A percentile compares a stretch with the other conserved stretches of the same genome.
phyloP scores from a whole-genome alignment of 225 moss, liverwort and hornwort genomes.

The Pleurozium schreberi region DNA sequence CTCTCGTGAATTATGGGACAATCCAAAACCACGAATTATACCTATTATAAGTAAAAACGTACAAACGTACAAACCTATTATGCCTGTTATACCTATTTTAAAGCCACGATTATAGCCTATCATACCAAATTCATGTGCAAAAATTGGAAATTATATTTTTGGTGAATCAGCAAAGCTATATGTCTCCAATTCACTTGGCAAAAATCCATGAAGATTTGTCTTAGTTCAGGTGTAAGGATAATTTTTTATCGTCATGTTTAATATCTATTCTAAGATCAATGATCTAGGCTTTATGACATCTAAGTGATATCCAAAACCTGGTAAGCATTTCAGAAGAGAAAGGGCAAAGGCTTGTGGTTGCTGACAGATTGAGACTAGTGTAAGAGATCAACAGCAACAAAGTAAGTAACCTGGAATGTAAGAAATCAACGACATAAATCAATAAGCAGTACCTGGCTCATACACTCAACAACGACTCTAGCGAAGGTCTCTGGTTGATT shows the following conservation, averaged over 20 bases:
- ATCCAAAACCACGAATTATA: neutral
- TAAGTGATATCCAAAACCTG: neutral
- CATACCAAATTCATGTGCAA: neutral
- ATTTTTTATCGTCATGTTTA: neutral
- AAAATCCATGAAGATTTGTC: neutral
- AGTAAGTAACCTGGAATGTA: neutral
- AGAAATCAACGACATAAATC: neutral
- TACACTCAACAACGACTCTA: constrained; percentile 55
- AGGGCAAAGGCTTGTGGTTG: neutral
- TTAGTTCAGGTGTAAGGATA: neutral
- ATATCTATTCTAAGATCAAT: neutral
- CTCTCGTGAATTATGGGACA: neutral
- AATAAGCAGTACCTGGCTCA: constrained; percentile 52
- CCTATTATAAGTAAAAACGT: too few species aligned
- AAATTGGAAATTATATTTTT: neutral
- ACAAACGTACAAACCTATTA: neutral
- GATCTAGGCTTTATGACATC: neutral
- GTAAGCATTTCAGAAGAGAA: neutral
- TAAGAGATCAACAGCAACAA: neutral
- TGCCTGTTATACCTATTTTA: too few species aligned
- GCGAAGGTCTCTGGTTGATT: constrained; percentile 75
- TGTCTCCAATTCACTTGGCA: neutral
- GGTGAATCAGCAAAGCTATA: neutral
- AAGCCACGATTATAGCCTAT: neutral
- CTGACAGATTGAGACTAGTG: neutral